phyloP scores from a whole-genome alignment of 1,284 basidiomycete genomes.

The Rhodotorula sp. region DNA sequence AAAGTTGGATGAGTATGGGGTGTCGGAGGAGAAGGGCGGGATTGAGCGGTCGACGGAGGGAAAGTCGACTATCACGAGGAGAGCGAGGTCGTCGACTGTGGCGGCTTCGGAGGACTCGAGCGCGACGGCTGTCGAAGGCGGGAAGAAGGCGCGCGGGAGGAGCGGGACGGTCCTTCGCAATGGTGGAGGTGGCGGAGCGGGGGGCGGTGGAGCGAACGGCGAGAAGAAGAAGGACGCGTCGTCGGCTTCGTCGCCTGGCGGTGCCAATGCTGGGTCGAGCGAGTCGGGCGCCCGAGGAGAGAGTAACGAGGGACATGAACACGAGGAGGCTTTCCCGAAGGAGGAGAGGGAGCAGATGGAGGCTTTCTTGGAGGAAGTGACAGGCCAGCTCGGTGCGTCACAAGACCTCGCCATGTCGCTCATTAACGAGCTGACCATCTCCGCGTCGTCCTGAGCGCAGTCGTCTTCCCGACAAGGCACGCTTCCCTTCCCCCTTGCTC shows the following conservation, averaged over 20 bases:
- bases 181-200: too few relatives aligned
- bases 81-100: conserved; percentile 39
- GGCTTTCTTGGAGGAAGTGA: conserved; percentile 66
- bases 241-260: neutral
- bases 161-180: conserved; percentile 14
- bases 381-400: conserved; percentile 75
- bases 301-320: conserved; percentile 21
- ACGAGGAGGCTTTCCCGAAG: conserved; percentile 56
- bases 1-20: neutral
- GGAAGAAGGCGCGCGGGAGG: conserved; percentile 14
- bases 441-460: conserved; percentile 53
- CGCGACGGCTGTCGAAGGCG: conserved; percentile 1
- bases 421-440: neutral
- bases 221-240: neutral
- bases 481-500: neutral
- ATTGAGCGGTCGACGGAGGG: conserved; percentile 15
- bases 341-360: conserved; percentile 87
- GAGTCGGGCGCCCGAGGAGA: neutral
- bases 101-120: conserved; percentile 40
- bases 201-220: neutral
- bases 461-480: conserved; percentile 40
- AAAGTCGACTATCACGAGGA: conserved; percentile 24
- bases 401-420: neutral
- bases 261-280: neutral
- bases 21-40: neutral